These are phyloP conservation scores for Sarocladium brachiariae DNA, from an alignment of 2,329 filamentous ascomycete species.

Conservation along the genomic window DNA sequence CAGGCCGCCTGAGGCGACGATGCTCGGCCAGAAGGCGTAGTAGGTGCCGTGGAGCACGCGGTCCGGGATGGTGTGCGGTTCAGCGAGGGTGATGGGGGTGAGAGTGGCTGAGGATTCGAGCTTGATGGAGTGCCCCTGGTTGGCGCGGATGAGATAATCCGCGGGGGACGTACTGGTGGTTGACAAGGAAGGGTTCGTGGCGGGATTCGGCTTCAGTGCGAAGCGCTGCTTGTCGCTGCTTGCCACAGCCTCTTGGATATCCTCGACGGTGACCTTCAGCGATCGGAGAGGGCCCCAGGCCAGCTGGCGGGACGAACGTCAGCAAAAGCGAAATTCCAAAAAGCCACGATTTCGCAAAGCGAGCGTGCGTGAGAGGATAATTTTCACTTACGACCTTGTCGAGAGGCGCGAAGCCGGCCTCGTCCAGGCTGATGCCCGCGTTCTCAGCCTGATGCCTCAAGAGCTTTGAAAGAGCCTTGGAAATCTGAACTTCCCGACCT, in stretches of 20 bases:
- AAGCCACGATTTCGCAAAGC: background rate
- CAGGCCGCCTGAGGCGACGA: constrained; percentile 70
- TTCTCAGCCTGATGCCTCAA: constrained; percentile 50
- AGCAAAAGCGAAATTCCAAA: background rate
- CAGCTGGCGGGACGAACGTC: constrained; percentile 29
- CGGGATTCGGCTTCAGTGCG: constrained; percentile 56
- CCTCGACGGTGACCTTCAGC: constrained; percentile 66
- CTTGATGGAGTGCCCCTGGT: constrained; percentile 86
- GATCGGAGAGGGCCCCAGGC: constrained; percentile 54
- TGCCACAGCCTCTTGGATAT: constrained; percentile 62
- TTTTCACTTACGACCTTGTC: constrained; percentile 47
- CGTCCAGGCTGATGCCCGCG: constrained; percentile 50
- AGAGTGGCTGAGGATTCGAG: constrained; percentile 66
- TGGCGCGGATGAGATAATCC: constrained; percentile 84
- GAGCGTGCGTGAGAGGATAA: constrained; percentile 30
- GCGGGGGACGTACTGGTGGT: constrained; percentile 40
- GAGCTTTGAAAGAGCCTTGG: constrained; percentile 46
- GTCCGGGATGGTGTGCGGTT: constrained; percentile 50
- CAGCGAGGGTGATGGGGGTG: constrained; percentile 56
- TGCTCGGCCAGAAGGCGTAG: constrained; percentile 69
- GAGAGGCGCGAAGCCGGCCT: constrained; percentile 51
- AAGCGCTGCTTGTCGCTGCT: constrained; percentile 90
- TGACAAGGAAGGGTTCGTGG: constrained; percentile 19
- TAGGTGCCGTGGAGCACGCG: constrained; percentile 85
- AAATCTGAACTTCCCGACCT: constrained; percentile 41